Evolutionary conservation across 2,329 filamentous ascomycete species (phyloP).

Genomic region (Pestalotiopsis fici): DNA sequence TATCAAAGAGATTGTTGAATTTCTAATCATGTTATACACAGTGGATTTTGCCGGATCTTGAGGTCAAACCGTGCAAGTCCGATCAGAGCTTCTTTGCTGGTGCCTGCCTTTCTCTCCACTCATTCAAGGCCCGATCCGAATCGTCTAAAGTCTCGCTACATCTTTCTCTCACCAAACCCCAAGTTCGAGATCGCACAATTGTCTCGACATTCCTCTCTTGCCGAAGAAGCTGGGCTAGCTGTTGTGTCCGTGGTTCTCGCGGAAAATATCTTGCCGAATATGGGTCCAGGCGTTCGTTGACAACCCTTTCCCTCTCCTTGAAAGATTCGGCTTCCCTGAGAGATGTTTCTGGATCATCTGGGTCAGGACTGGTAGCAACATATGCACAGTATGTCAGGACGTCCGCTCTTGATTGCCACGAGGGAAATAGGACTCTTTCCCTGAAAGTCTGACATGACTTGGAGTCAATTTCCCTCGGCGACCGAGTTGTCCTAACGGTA

Average conservation of each 20-base stretch:
- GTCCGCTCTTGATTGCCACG: conserved; percentile 82
- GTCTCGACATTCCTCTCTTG: conserved; percentile 77
- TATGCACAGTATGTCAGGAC: conserved; percentile 87
- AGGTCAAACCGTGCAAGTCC: background rate
- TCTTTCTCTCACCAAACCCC: conserved; percentile 74
- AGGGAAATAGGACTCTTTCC: conserved; percentile 77
- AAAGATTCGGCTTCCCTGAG: conserved; percentile 70
- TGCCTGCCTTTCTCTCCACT: conserved; percentile 23
- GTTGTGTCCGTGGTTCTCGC: conserved; percentile 77
- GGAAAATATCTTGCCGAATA: conserved; percentile 86
- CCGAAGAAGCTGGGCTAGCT: conserved; percentile 70
- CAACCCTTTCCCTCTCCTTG: conserved; percentile 69
- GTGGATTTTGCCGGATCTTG: background rate
- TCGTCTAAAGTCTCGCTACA: conserved; percentile 62
- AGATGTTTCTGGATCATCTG: conserved; percentile 78
- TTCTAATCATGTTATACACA: background rate
- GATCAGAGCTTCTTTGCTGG: background rate
- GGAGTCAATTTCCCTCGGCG: conserved; percentile 57
- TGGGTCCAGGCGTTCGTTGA: conserved; percentile 89
- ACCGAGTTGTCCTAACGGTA: conserved; percentile 56
- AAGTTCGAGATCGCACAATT: conserved; percentile 80
- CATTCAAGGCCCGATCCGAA: conserved; percentile 53
- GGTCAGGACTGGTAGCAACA: conserved; percentile 85
- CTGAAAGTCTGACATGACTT: conserved; percentile 72
- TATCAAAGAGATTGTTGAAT: background rate